phyloP scores from a whole-genome alignment of 2,329 filamentous ascomycete genomes.

The Emericellopsis atlantica region DNA sequence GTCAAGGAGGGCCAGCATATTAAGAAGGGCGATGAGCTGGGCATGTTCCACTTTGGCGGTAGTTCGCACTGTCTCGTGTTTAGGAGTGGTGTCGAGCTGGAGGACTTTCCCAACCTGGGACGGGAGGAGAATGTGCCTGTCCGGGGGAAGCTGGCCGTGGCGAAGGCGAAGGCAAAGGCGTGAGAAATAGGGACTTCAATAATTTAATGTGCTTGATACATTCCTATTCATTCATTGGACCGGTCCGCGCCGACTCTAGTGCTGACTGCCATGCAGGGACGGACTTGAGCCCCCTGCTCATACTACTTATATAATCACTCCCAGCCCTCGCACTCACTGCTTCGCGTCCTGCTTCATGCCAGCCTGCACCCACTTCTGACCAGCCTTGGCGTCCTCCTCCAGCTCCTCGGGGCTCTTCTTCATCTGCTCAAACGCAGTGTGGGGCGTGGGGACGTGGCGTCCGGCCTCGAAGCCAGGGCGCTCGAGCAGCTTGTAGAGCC shows the following conservation, averaged over 20 bases:
- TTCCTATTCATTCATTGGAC: no score
- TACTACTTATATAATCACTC: no score
- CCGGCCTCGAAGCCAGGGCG: conserved; percentile 66
- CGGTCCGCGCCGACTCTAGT: no score
- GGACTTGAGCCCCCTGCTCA: no score
- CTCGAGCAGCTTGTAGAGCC: conserved; percentile 59
- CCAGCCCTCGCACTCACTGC: conserved; percentile 1
- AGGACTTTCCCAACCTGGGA: conserved; percentile 21
- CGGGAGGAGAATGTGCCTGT: conserved; percentile 25
- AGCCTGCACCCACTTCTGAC: conserved; percentile 52
- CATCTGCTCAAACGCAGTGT: conserved; percentile 43
- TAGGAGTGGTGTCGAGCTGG: conserved; percentile 36
- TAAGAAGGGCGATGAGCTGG: conserved; percentile 57
- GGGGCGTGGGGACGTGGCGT: conserved; percentile 51
- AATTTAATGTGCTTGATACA: no score
- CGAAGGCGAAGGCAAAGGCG: not conserved
- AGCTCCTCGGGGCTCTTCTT: conserved; percentile 35
- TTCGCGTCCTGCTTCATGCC: conserved; percentile 57
- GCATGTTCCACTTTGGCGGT: conserved; percentile 76
- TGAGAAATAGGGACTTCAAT: conserved; percentile 4
- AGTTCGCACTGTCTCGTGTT: conserved; percentile 59
- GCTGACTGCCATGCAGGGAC: no score
- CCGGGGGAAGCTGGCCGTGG: conserved; percentile 15
- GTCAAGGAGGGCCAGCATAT: conserved; percentile 53
- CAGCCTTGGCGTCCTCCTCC: conserved; percentile 39